A percentile compares a stretch with the other conserved stretches of the same genome.
These are phyloP conservation scores for Phlyctochytrium arcticum DNA, from an alignment of 192 early-diverging fungal species.

Conservation along the genomic window DNA sequence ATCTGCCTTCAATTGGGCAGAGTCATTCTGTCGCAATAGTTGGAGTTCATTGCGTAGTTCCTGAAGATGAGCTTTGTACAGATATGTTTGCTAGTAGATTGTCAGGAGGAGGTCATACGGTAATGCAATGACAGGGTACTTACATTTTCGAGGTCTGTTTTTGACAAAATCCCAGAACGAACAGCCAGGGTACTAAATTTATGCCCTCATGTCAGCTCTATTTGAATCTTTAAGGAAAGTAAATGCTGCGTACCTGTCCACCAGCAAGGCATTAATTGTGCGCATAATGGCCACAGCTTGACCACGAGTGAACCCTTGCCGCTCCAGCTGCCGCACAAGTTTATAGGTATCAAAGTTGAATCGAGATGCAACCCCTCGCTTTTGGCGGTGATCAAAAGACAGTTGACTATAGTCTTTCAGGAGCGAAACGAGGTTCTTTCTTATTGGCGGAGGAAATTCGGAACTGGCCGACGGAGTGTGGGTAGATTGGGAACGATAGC, in stretches of 20 bases:
- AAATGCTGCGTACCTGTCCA: slow-evolving; percentile 50
- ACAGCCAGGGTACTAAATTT: slow-evolving; percentile 39
- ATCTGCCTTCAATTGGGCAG: slow-evolving; percentile 68
- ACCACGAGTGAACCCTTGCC: slow-evolving; percentile 59
- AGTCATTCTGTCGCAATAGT: slow-evolving; percentile 32
- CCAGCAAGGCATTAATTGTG: slow-evolving; percentile 63
- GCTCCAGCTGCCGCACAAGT: slow-evolving; percentile 60
- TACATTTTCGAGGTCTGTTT: slow-evolving; percentile 79
- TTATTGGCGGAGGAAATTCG: too few species aligned
- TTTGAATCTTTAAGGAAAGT: not conserved
- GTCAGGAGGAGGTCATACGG: not conserved
- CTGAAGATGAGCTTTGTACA: slow-evolving; percentile 77
- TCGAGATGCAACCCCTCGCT: slow-evolving; percentile 11
- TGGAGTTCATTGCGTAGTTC: slow-evolving; percentile 51
- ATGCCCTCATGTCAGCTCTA: too few species aligned
- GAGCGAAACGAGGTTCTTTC: not conserved
- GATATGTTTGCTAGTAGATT: slow-evolving; percentile 42
- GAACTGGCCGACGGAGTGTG: too few species aligned
- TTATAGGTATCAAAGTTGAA: slow-evolving; percentile 78
- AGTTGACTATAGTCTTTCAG: not conserved
- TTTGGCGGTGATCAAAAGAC: slow-evolving; percentile 4
- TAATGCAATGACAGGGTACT: not conserved
- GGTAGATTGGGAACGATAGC: too few species aligned
- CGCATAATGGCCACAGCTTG: slow-evolving; percentile 77
- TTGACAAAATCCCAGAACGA: slow-evolving; percentile 55